Percentiles rank a stretch among this genome's conserved stretches.
Evolutionary conservation across 306 rosid genomes (phyloP).

Genomic region (Comarum palustre): DNA sequence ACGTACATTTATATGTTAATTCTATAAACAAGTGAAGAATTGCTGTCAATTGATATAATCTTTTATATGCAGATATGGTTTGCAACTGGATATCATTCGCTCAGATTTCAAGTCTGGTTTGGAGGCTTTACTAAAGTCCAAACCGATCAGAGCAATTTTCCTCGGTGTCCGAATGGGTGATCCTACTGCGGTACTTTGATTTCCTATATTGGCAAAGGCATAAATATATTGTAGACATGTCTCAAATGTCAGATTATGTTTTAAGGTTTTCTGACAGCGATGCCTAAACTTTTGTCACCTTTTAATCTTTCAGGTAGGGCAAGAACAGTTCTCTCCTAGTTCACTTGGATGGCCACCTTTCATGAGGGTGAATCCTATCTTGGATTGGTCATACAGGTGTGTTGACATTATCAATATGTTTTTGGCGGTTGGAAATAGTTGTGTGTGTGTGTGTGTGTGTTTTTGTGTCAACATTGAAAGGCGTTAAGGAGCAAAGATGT

Average conservation of each 20-base stretch:
- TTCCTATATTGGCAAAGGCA: constrained; percentile 14
- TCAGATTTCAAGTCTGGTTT: constrained; percentile 88
- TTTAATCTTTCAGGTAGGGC: constrained; percentile 69
- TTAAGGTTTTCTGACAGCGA: neutral
- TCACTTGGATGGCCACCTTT: constrained; percentile 96
- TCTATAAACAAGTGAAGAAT: constrained; percentile 10
- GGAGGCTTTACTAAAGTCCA: constrained; percentile 72
- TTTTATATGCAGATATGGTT: constrained; percentile 66
- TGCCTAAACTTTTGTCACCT: constrained; percentile 6
- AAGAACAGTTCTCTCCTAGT: constrained; percentile 96
- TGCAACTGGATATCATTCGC: constrained; percentile 77
- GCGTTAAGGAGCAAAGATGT: neutral
- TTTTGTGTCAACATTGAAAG: neutral
- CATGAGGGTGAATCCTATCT: constrained; percentile 96
- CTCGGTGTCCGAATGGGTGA: constrained; percentile 97
- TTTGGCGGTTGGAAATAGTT: constrained; percentile 16
- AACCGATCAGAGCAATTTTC: constrained; percentile 84
- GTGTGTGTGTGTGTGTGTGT: neutral
- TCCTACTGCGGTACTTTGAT: constrained; percentile 85
- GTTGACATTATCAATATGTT: neutral
- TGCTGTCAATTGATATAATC: constrained; percentile 21
- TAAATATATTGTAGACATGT: constrained; percentile 8
- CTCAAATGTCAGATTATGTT: constrained; percentile 12
- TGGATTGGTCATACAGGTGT: constrained; percentile 96
- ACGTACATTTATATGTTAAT: neutral